phyloP scores from a whole-genome alignment of 2,329 filamentous ascomycete species.

The Cytospora paraplurivora region DNA sequence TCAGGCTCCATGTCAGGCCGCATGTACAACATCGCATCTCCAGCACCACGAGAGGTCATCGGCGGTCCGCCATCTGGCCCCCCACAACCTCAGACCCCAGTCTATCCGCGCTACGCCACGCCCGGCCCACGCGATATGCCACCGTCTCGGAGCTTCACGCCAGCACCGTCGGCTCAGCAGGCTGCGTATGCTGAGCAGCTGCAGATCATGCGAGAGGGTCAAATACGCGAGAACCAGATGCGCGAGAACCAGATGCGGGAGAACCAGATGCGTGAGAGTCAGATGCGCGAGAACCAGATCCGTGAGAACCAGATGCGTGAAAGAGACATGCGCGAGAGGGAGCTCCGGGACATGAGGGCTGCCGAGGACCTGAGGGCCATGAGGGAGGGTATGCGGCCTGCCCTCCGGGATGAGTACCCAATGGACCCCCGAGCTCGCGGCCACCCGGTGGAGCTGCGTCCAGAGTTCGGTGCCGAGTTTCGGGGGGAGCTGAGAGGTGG shows the following conservation, averaged over 20 bases:
- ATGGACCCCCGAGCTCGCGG: slow-evolving; percentile 20
- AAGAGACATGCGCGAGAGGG: slow-evolving; percentile 19
- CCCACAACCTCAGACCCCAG: slow-evolving; percentile 19
- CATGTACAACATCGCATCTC: slow-evolving; percentile 21
- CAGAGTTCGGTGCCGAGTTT: slow-evolving; percentile 20
- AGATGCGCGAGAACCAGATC: slow-evolving; percentile 12
- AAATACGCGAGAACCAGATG: not conserved
- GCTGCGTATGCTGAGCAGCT: not conserved
- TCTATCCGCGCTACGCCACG: slow-evolving; percentile 24
- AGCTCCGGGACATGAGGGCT: slow-evolving; percentile 12
- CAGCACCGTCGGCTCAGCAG: slow-evolving; percentile 9
- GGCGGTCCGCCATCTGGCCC: slow-evolving; percentile 22
- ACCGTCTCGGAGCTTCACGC: slow-evolving; percentile 23
- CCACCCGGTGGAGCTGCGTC: slow-evolving; percentile 11
- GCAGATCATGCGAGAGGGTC: not conserved
- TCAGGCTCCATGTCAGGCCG: slow-evolving; percentile 25
- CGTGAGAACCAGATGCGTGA: slow-evolving; percentile 1
- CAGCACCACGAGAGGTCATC: slow-evolving; percentile 24
- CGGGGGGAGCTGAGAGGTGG: slow-evolving; percentile 24
- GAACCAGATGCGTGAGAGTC: slow-evolving; percentile 19
- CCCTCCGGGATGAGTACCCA: slow-evolving; percentile 17
- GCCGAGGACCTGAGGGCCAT: slow-evolving; percentile 24
- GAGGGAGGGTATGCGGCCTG: slow-evolving; percentile 22
- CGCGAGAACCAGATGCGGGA: slow-evolving; percentile 12
- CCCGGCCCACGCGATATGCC: slow-evolving; percentile 25